Evolutionary conservation across 371 early-diverging fungal species (phyloP), one percentile per base, ranked within the genome.

Genomic region (Phascolomyces articulosus): DNA sequence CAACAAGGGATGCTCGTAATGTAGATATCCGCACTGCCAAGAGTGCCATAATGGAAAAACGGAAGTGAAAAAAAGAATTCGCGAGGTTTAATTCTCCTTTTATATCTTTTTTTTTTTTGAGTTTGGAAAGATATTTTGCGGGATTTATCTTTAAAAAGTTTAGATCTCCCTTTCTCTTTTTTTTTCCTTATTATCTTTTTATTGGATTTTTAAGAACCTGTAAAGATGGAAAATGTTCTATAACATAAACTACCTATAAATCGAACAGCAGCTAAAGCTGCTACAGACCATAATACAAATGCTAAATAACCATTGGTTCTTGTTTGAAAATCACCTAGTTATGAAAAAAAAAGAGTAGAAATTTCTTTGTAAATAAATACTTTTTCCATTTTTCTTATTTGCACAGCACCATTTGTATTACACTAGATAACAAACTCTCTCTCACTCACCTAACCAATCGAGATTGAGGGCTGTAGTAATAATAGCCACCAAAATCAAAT

Each of bases 231-330:
- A 40, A 83, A 80, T 62, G 88, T 70, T 34, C 93, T 79, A 73
- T 91, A 95, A 59, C 83, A 59, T 27, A 78, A 67, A 28, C 86
- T 83, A 41, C 94, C 96, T 27, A 90, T 54, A 73, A 94, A 93
- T 38, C 95, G 86, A 62, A 95, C 73, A 0, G 83, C 80, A 20
- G 93, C 77, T 40, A 95, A 76, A 0, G 71, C 90, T 26, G 90
- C 87, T 23, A 95, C 93, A 27, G 90, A 86, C 90, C 92, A 94
- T 67, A 96, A 90, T 60, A 95, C 88, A 70, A 95, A 92, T 44
- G 80, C 84, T 67, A 94, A 72, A 69, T 90, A 93, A 6, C 85
- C 85, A 70, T 93, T 91, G 57, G 71, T 67, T 9, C 68, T 47
- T 27, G 65, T 60, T 20, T 72, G 62, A 68, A 72, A 75, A 34